These are phyloP conservation scores for Pseudodiploospora longispora DNA, from an alignment of 2,329 filamentous ascomycete genomes.

Conservation along the genomic window DNA sequence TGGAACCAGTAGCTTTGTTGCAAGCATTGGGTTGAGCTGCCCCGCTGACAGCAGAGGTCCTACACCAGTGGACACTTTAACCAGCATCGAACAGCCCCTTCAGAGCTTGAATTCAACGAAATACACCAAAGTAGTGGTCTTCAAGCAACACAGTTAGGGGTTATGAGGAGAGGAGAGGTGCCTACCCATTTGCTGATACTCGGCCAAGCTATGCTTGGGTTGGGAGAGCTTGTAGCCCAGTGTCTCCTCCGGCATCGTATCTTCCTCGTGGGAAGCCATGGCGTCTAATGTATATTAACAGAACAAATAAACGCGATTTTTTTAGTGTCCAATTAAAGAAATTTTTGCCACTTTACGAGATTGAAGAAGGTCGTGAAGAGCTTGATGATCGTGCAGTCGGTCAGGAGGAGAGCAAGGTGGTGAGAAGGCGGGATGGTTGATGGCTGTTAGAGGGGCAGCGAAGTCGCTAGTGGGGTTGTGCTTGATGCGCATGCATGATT, in stretches of 20 bases:
- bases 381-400: conserved; percentile 4
- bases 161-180: conserved; percentile 1
- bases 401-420: background rate
- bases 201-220: conserved; percentile 90
- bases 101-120: background rate
- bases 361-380: conserved; percentile 5
- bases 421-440: background rate
- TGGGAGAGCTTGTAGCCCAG: conserved; percentile 97
- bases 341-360: too few relatives aligned
- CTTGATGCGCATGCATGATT: conserved; percentile 5
- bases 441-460: conserved; percentile 7
- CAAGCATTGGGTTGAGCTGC: too few relatives aligned
- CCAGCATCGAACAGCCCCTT: background rate
- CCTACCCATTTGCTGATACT: conserved; percentile 90
- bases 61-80: too few relatives aligned
- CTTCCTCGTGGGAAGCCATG: conserved; percentile 68
- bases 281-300: conserved; percentile 18
- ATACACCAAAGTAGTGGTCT: background rate
- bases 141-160: background rate
- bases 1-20: too few relatives aligned
- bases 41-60: too few relatives aligned
- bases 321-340: too few relatives aligned
- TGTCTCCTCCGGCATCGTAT: conserved; percentile 78
- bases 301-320: too few relatives aligned
- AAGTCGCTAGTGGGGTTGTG: conserved; percentile 6